Conservation (phyloP, 768 basidiomycete genomes). For the Hypholoma fasciculare region DNA sequence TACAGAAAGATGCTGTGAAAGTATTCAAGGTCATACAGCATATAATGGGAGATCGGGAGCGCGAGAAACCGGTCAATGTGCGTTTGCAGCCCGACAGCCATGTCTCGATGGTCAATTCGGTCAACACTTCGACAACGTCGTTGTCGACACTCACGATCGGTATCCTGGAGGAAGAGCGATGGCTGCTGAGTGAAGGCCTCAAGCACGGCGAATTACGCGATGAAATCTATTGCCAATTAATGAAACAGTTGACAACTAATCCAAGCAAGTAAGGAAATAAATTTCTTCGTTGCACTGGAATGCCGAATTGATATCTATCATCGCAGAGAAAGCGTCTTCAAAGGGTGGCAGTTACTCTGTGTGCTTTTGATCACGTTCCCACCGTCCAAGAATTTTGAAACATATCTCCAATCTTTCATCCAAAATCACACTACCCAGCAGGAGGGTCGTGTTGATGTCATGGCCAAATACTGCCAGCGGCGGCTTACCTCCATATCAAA, state of each 20-base stretch:
- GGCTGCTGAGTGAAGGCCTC: constrained; percentile 81
- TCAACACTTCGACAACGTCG: constrained; percentile 49
- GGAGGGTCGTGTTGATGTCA: constrained; percentile 81
- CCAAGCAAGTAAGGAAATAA: constrained; percentile 60
- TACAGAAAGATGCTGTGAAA: constrained; percentile 78
- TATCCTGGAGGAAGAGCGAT: constrained; percentile 82
- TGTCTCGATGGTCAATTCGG: constrained; percentile 41
- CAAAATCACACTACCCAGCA: constrained; percentile 63
- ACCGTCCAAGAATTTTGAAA: constrained; percentile 91
- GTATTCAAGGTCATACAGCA: constrained; percentile 89
- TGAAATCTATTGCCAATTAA: constrained; percentile 90
- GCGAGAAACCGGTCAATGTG: constrained; percentile 56
- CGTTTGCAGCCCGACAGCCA: constrained; percentile 46
- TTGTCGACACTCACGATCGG: constrained; percentile 34
- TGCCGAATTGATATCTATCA: constrained; percentile 2
- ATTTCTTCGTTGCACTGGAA: neutral
- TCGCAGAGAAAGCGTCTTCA: constrained; percentile 77
- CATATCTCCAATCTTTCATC: constrained; percentile 80
- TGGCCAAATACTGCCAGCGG: constrained; percentile 90
- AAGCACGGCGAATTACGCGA: constrained; percentile 83
- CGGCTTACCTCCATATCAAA: constrained; percentile 72
- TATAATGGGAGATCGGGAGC: constrained; percentile 91
- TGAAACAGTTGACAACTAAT: constrained; percentile 89
- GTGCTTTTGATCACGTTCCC: constrained; percentile 91
- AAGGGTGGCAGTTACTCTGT: constrained; percentile 92